A percentile compares a stretch with the other conserved stretches of the same genome.
Evolutionary conservation across 495 filamentous ascomycete species (phyloP).

Genomic region (Amphirosellinia nigrospora): DNA sequence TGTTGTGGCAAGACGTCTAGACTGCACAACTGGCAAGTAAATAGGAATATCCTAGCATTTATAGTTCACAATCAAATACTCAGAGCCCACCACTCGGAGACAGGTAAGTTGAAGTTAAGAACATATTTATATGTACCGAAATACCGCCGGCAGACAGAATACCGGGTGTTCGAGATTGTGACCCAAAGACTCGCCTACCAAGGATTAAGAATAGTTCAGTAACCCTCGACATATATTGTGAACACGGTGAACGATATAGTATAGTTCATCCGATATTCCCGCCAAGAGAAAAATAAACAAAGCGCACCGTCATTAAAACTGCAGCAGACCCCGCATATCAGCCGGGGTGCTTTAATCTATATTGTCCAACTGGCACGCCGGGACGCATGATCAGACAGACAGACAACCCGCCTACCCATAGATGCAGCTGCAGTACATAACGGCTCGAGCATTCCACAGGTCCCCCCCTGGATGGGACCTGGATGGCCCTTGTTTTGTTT

Average conservation of each 20-base stretch:
- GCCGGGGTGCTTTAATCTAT: conserved; percentile 11
- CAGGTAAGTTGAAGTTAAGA: not conserved
- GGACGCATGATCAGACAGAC: conserved; percentile 1
- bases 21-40: not conserved
- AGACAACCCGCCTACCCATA: not conserved
- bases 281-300: conserved; percentile 16
- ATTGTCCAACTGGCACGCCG: conserved; percentile 5
- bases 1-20: not conserved
- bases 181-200: not conserved
- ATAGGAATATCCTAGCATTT: conserved; percentile 1
- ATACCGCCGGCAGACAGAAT: not conserved
- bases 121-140: not conserved
- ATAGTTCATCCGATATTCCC: conserved; percentile 9
- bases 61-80: not conserved
- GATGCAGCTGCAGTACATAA: conserved; percentile 6
- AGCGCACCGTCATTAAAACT: not conserved
- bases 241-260: not conserved
- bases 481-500: conserved; percentile 6
- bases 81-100: not conserved
- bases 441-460: conserved; percentile 7
- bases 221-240: too few relatives aligned
- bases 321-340: conserved; percentile 18
- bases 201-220: not conserved
- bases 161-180: not conserved
- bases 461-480: not conserved